Conservation (phyloP, 2,329 filamentous ascomycete species). For the Fusarium sp. region DNA sequence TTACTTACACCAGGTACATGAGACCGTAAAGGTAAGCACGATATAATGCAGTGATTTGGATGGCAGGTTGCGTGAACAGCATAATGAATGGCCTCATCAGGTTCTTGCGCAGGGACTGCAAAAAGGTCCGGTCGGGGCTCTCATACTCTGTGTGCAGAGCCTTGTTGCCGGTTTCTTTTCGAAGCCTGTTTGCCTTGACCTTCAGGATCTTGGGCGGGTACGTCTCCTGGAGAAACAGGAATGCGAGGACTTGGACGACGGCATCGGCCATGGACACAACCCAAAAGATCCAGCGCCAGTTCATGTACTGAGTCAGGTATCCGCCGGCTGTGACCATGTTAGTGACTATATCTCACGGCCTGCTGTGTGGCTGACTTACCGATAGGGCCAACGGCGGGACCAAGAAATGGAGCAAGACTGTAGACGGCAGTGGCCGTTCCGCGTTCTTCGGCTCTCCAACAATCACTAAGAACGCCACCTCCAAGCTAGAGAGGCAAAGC, state of each 20-base stretch:
- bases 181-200: constrained; percentile 47
- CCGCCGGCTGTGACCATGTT: constrained; percentile 51
- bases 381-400: constrained; percentile 60
- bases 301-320: constrained; percentile 55
- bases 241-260: constrained; percentile 52
- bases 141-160: constrained; percentile 50
- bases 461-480: constrained; percentile 64
- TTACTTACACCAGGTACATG: constrained; percentile 64
- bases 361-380: constrained; percentile 36
- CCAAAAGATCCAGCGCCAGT: constrained; percentile 65
- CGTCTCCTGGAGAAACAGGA: constrained; percentile 59
- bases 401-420: constrained; percentile 61
- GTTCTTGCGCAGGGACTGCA: constrained; percentile 47
- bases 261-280: constrained; percentile 57
- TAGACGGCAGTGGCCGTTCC: constrained; percentile 53
- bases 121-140: constrained; percentile 44
- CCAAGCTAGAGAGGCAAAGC: constrained; percentile 53
- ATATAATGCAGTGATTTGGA: constrained; percentile 66
- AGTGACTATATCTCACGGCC: neutral
- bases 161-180: constrained; percentile 50
- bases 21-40: constrained; percentile 67
- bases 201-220: constrained; percentile 54
- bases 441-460: constrained; percentile 61
- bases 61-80: constrained; percentile 65
- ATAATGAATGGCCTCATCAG: constrained; percentile 65